Base-by-base conservation (phyloP, 352 stramenopile species). In the Phytophthora melonis region DNA sequence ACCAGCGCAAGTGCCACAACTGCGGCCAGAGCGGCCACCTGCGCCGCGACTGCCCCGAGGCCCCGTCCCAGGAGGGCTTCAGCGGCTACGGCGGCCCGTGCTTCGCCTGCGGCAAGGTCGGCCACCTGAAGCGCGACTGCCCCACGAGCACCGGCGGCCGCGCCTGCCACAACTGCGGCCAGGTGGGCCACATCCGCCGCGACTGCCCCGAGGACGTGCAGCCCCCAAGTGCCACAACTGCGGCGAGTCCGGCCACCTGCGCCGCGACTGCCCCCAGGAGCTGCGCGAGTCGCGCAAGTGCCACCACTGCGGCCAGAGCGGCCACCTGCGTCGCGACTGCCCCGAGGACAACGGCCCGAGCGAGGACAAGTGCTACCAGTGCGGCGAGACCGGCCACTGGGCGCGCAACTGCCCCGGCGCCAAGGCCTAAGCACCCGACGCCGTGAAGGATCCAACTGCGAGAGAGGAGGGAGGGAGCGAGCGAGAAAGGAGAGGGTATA, bases 321-420 rank as follows among this genome's bases (percentile, higher is more conserved):
- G 87, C 62, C 87, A 94, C 76, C 66, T 94, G 45, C 87, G 87
- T 73, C 87, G 87, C 32, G 87, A 95, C 77, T 95, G 89, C 79
- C 89, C 89, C 11, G 87, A 95, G 43, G 88, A 93, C 74, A 91
- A 77, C 69, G 84, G 84, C 68, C 72, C 75, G 72, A 83, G 58
- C 53, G 77, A 82, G 53, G 87, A 94, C 81, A 94, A 94, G 82
- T 94, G 87, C 84, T 94, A 92, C 77, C 87, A 94, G 73, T 94
- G 87, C 74, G 87, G 87, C 50, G 84, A 92, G 67, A 82, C 77
- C 6, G 87, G 85, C 57, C 87, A 94, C 81, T 95, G 84, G 85
- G 89, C 89, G 6, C 89, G 89, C 39, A 91, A 94, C 79, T 95
- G 89, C 84, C 81, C 85, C 41, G 72, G 73, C 49, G 64, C 80